Percentiles rank a stretch among this genome's conserved stretches.
Evolutionary conservation across 352 stramenopile species (phyloP).

Genomic region (Phytopythium helicoides): DNA sequence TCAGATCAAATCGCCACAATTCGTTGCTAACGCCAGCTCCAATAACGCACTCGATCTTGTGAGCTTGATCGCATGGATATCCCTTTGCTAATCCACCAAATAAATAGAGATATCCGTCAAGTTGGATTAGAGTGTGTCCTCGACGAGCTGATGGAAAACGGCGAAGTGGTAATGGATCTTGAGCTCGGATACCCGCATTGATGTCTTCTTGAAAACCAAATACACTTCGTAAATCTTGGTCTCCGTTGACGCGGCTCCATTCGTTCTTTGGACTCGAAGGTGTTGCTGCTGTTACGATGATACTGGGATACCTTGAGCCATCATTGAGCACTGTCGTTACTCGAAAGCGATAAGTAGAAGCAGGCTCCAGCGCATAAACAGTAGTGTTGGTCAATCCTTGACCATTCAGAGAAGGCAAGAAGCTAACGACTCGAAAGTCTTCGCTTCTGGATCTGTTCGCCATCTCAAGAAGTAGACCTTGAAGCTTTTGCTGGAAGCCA

Average conservation of each 20-base stretch:
- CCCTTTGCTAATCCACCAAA: constrained; percentile 63
- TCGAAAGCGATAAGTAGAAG: constrained; percentile 51
- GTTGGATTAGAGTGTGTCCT: constrained; percentile 50
- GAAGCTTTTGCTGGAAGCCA: constrained; percentile 35
- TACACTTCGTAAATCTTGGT: constrained; percentile 27
- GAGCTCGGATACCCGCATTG: constrained; percentile 26
- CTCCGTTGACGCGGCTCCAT: constrained; percentile 27
- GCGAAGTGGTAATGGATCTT: constrained; percentile 24
- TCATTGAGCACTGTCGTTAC: constrained; percentile 46
- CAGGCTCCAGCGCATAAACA: constrained; percentile 21
- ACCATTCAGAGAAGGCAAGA: constrained; percentile 9
- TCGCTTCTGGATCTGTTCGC: constrained; percentile 50
- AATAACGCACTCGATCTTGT: constrained; percentile 41
- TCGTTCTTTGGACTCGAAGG: constrained; percentile 30
- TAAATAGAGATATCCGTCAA: constrained; percentile 54
- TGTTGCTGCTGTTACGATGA: constrained; percentile 29
- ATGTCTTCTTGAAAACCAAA: constrained; percentile 23
- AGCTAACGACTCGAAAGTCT: constrained; percentile 47
- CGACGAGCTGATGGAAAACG: constrained; percentile 50
- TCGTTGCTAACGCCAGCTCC: constrained; percentile 51
- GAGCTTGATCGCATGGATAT: constrained; percentile 49
- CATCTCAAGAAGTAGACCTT: constrained; percentile 61
- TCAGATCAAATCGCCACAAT: constrained; percentile 63
- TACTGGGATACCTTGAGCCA: constrained; percentile 31
- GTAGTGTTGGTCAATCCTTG: constrained; percentile 10